Evolutionary conservation across 2,329 filamentous ascomycete genomes (phyloP).

Genomic region (Aulographum hederae): DNA sequence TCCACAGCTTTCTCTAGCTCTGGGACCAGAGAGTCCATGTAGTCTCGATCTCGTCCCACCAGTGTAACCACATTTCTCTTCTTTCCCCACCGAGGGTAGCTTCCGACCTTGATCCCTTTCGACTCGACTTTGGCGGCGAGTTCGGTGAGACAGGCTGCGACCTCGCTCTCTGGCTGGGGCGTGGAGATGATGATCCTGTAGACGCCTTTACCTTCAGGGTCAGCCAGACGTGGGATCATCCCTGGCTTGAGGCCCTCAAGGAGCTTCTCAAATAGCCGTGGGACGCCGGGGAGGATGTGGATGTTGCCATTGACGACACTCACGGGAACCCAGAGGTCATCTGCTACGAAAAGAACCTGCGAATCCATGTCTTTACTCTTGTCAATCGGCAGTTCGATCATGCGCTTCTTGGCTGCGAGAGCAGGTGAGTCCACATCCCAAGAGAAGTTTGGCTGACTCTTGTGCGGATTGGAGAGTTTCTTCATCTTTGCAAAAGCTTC

Average conservation of each 20-base stretch:
- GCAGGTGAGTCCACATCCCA: conserved; percentile 71
- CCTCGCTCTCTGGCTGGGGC: conserved; percentile 66
- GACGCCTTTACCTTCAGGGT: conserved; percentile 68
- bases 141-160: conserved; percentile 68
- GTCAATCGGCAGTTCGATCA: conserved; percentile 76
- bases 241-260: conserved; percentile 58
- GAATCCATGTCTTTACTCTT: conserved; percentile 41
- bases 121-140: conserved; percentile 55
- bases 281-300: conserved; percentile 83
- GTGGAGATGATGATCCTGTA: conserved; percentile 70
- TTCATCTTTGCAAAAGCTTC: conserved; percentile 71
- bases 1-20: conserved; percentile 65
- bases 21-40: conserved; percentile 57
- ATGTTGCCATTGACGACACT: conserved; percentile 81
- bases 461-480: conserved; percentile 53
- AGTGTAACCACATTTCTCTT: conserved; percentile 77
- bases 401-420: conserved; percentile 66
- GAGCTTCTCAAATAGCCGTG: conserved; percentile 62
- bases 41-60: conserved; percentile 56
- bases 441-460: conserved; percentile 55
- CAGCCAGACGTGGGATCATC: conserved; percentile 51
- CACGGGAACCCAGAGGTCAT: conserved; percentile 83
- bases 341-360: conserved; percentile 61
- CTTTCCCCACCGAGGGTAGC: conserved; percentile 86
- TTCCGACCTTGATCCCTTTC: conserved; percentile 79